Conservation (phyloP, 2,329 filamentous ascomycete genomes). For the Hypocreales sp. region DNA sequence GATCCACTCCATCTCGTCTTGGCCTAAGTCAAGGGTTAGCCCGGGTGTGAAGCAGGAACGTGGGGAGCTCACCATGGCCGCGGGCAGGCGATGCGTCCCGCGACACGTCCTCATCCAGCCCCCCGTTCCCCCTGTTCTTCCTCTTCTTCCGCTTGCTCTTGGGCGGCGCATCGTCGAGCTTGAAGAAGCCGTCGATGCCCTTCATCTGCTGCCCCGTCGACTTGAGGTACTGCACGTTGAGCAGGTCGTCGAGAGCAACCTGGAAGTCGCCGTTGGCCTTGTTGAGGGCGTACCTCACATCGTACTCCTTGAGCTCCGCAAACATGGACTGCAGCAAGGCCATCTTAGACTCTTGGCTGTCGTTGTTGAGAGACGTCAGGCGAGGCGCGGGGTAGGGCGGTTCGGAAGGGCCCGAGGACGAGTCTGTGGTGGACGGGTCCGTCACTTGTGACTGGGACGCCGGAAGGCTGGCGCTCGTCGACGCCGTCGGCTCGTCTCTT, state of each 20-base stretch:
- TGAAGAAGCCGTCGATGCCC: conserved; percentile 70
- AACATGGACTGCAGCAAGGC: conserved; percentile 55
- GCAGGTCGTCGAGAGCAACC: conserved; percentile 60
- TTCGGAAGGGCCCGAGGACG: conserved; percentile 9
- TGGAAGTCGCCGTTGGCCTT: conserved; percentile 53
- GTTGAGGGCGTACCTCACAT: conserved; percentile 50
- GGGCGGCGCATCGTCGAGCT: conserved; percentile 28
- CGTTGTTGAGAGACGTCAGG: conserved; percentile 19
- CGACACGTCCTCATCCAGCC: conserved; percentile 3
- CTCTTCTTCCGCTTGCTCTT: conserved; percentile 25
- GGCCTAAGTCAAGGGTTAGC: conserved; percentile 8
- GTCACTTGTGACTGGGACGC: conserved; percentile 13
- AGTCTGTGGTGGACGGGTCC: conserved; percentile 9
- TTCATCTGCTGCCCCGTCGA: conserved; percentile 48
- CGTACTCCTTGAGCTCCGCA: conserved; percentile 46
- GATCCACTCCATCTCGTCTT: conserved; percentile 26
- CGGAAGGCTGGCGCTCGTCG: conserved; percentile 12
- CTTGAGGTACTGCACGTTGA: conserved; percentile 66
- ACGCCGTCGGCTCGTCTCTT: conserved; percentile 10
- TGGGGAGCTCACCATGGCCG: conserved; percentile 10
- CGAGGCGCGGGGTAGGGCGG: conserved; percentile 9
- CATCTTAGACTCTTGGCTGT: conserved; percentile 46
- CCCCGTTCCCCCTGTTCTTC: conserved; percentile 8
- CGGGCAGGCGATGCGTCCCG: conserved; percentile 6
- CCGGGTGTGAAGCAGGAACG: not conserved